phyloP scores from a whole-genome alignment of 139 green algal genomes.

The Gonium pectorale region DNA sequence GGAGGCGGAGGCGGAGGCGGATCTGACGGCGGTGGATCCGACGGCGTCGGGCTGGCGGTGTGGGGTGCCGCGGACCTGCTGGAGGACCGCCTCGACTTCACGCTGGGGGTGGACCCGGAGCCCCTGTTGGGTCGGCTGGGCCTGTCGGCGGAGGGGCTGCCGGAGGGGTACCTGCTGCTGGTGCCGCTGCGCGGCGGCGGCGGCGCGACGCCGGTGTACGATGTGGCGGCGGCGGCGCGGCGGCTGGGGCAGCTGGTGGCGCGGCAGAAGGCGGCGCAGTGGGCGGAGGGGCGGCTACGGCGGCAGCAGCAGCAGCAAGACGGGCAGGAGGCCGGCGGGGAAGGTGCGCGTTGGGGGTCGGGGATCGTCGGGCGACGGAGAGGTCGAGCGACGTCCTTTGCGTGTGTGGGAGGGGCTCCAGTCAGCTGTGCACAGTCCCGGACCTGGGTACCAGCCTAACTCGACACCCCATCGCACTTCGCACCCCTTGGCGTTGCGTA shows the following conservation, averaged over 20 bases:
- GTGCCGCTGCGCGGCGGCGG: slow-evolving; percentile 14
- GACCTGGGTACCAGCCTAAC: neutral
- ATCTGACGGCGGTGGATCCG: neutral
- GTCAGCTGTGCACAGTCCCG: neutral
- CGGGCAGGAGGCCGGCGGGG: neutral
- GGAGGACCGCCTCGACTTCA: slow-evolving; percentile 9
- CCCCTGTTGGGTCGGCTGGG: slow-evolving; percentile 27
- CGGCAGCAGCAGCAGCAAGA: no score
- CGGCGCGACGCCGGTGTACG: slow-evolving; percentile 5
- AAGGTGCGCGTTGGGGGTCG: no score
- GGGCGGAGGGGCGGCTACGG: slow-evolving; percentile 18
- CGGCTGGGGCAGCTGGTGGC: slow-evolving; percentile 27
- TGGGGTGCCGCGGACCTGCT: slow-evolving; percentile 28
- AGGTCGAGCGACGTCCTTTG: neutral
- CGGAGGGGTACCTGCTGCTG: slow-evolving; percentile 22
- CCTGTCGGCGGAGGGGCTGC: neutral
- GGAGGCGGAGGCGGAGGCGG: neutral
- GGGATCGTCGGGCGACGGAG: neutral
- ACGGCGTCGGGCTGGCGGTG: slow-evolving; percentile 18
- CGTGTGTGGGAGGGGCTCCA: neutral
- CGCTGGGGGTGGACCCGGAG: slow-evolving; percentile 16
- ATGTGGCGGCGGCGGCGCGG: neutral
- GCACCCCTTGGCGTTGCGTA: no score
- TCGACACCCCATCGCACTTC: neutral
- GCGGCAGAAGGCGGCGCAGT: slow-evolving; percentile 28